These are phyloP conservation scores for Malassezia restricta DNA, from an alignment of 1,284 basidiomycete species.

Conservation along the genomic window DNA sequence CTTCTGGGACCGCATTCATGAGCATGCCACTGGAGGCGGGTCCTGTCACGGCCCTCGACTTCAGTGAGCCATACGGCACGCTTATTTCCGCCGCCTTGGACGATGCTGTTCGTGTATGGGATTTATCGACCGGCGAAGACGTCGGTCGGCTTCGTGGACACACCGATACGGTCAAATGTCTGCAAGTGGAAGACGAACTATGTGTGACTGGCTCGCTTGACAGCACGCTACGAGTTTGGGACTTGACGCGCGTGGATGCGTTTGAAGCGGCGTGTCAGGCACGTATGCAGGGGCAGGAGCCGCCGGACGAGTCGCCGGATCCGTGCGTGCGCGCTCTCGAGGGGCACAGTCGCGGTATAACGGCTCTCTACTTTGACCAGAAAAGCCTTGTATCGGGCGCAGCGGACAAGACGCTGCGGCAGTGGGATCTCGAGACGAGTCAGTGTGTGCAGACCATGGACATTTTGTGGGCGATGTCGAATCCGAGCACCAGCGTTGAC, in stretches of 20 bases:
- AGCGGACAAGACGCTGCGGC: conserved; percentile 91
- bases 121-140: conserved; percentile 56
- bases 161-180: conserved; percentile 58
- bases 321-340: conserved; percentile 68
- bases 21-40: conserved; percentile 67
- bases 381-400: conserved; percentile 89
- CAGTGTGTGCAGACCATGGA: conserved; percentile 99
- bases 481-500: conserved; percentile 51
- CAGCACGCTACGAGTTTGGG: conserved; percentile 54
- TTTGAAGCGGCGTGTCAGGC: conserved; percentile 24
- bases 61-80: conserved; percentile 89
- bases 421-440: conserved; percentile 93
- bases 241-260: conserved; percentile 39
- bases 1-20: conserved; percentile 92
- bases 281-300: conserved; percentile 14
- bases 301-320: conserved; percentile 25
- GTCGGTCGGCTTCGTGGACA: conserved; percentile 40
- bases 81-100: conserved; percentile 64
- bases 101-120: conserved; percentile 65
- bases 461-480: conserved; percentile 96
- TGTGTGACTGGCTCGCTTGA: conserved; percentile 85
- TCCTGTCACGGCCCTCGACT: conserved; percentile 78
- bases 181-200: conserved; percentile 84
- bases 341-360: conserved; percentile 84
- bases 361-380: conserved; percentile 87